Conservation (phyloP, 352 stramenopile species). For the Blastocystis sp. region DNA sequence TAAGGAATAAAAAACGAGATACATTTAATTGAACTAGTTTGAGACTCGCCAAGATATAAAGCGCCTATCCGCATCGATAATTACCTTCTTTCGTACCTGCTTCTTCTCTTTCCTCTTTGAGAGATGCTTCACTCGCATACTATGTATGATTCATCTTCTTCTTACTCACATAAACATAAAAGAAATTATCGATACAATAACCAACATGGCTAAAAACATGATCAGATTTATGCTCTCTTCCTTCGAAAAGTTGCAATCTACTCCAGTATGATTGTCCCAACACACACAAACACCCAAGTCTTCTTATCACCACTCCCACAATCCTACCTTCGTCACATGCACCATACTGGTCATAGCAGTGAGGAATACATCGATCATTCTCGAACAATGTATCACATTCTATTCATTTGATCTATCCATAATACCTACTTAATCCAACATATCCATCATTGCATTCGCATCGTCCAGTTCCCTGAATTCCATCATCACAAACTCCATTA, state of each 20-base stretch:
- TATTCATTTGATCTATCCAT: neutral
- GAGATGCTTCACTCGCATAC: neutral
- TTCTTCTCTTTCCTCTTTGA: neutral
- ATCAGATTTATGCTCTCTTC: conserved; percentile 6
- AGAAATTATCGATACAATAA: neutral
- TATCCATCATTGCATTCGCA: conserved; percentile 9
- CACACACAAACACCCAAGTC: conserved; percentile 17
- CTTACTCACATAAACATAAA: conserved; percentile 7
- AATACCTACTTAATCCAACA: neutral
- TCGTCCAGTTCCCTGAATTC: conserved; percentile 30
- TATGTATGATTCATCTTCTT: neutral
- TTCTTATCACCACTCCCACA: neutral
- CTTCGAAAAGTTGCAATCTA: conserved; percentile 7
- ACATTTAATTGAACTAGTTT: neutral
- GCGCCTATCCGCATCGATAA: neutral
- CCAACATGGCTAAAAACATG: neutral
- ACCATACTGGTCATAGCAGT: neutral
- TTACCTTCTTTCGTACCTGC: neutral
- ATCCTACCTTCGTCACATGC: conserved; percentile 19
- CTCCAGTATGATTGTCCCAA: neutral
- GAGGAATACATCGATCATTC: neutral
- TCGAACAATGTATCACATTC: conserved; percentile 14
- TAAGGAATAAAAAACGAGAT: neutral
- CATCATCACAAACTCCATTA: conserved; percentile 44
- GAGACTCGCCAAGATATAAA: neutral